A percentile compares a stretch with the other conserved stretches of the same genome.
Evolutionary conservation across 2,329 filamentous ascomycete species (phyloP).

Genomic region (Xylaria sp.): DNA sequence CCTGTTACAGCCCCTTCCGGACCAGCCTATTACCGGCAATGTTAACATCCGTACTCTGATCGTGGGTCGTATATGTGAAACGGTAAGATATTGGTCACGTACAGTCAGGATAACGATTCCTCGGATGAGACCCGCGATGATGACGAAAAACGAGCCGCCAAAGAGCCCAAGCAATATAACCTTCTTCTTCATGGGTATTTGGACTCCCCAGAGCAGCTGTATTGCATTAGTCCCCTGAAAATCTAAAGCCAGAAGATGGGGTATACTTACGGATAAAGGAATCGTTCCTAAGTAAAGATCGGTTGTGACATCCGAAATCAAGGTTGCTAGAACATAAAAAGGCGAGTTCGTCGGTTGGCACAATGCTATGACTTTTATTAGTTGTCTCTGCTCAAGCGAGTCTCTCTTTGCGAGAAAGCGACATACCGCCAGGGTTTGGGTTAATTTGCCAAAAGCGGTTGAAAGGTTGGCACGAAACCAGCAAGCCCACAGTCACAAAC

Average conservation of each 20-base stretch:
- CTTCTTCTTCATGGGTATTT: conserved; percentile 48
- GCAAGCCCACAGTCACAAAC: conserved; percentile 48
- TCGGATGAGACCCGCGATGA: conserved; percentile 54
- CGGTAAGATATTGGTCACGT: background rate
- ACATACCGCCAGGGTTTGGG: conserved; percentile 53
- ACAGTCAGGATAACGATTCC: conserved; percentile 51
- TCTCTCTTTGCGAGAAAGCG: background rate
- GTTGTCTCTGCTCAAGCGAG: conserved; percentile 10
- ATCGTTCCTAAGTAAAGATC: conserved; percentile 55
- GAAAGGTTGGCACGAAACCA: conserved; percentile 53
- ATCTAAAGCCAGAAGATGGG: background rate
- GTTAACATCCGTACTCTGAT: background rate
- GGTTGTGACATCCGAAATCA: conserved; percentile 51
- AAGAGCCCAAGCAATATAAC: conserved; percentile 53
- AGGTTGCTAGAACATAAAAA: conserved; percentile 49
- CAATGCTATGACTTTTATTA: conserved; percentile 28
- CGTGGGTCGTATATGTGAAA: background rate
- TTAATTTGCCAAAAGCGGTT: conserved; percentile 56
- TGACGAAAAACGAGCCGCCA: conserved; percentile 55
- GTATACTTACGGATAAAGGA: conserved; percentile 47
- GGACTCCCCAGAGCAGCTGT: conserved; percentile 52
- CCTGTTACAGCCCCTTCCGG: conserved; percentile 29
- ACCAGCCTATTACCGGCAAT: background rate
- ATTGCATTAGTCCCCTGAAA: background rate
- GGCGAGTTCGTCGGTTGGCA: conserved; percentile 52